Evolutionary conservation across 257 asterid genomes (phyloP).

Genomic region (Mitragyna speciosa): DNA sequence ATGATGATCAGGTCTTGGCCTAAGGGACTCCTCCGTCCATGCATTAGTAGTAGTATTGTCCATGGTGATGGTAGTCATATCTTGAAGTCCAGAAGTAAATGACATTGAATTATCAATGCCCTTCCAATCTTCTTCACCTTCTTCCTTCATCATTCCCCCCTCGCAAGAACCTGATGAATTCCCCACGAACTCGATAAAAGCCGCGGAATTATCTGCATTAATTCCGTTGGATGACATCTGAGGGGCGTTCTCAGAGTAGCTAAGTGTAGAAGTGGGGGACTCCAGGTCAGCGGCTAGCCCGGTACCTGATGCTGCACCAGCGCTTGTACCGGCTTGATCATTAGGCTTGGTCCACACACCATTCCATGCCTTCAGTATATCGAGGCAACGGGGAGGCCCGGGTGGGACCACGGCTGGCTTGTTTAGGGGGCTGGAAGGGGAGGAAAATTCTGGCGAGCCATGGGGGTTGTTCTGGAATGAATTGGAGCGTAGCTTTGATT

Average conservation of each 20-base stretch:
- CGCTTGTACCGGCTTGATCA: slow-evolving; percentile 15
- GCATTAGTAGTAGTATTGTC: slow-evolving; percentile 15
- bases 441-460: slow-evolving; percentile 37
- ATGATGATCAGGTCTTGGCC: slow-evolving; percentile 30
- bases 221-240: slow-evolving; percentile 39
- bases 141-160: slow-evolving; percentile 47
- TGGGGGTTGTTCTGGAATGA: slow-evolving; percentile 24
- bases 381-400: slow-evolving; percentile 37
- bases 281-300: slow-evolving; percentile 45
- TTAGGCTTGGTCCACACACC: slow-evolving; percentile 42
- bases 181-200: slow-evolving; percentile 41
- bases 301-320: slow-evolving; percentile 20
- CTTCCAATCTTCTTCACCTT: slow-evolving; percentile 59
- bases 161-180: slow-evolving; percentile 53
- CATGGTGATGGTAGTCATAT: slow-evolving; percentile 27
- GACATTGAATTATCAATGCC: slow-evolving; percentile 28
- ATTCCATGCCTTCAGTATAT: slow-evolving; percentile 59
- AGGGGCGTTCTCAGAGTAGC: slow-evolving; percentile 40
- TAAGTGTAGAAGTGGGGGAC: slow-evolving; percentile 75
- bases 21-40: slow-evolving; percentile 36
- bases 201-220: slow-evolving; percentile 32
- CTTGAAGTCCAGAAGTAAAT: slow-evolving; percentile 29
- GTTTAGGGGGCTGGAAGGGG: slow-evolving; percentile 36
- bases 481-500: slow-evolving; percentile 60
- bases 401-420: slow-evolving; percentile 21